Base-by-base conservation (phyloP, 2,329 filamentous ascomycete genomes). In the Ceratocystis eucalypticola region DNA sequence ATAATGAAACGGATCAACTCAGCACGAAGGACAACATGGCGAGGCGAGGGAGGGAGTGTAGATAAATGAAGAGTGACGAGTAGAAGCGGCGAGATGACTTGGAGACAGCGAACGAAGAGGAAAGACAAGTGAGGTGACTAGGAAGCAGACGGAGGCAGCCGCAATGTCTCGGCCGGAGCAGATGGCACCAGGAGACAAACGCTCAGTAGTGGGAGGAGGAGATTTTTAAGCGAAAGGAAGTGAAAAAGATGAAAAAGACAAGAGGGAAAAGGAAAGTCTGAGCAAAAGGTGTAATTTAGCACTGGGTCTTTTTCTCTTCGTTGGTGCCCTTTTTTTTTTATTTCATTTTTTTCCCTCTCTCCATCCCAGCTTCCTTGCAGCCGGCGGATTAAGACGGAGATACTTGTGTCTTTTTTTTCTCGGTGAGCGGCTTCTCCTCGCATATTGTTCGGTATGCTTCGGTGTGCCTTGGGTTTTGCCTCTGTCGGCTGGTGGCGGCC, bases 361-460 rank as follows among this genome's bases (percentile, higher is more conserved):
- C 12, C 12, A 41, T 41, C 37, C 37, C 12, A 15, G 10, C 37
- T 12, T 41, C 37, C 37, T 41, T 41, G 37, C 37, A 15, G 45
- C 64, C 64, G 64, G 64, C 64, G 64, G 64, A 62, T 65, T 65
- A 65, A 65, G 64, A 61, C 55, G 64, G 64, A 61, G 53, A 41
- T 41, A 15, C 37, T 41, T 41, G 37, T 41, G 7, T 37, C 3
- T 37, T 48, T 10, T 48, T 48, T 53, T 28, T 28, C 12, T 53
- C n/a, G 48, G 48, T n/a, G 10, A 15, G 37, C 12, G 10, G 37
- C 3, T 37, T 37, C 3, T 37, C 3, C 33, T 41, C 37, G 10
- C 37, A 41, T 15, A 12, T 41, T 41, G 3, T 12, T 41, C 37
- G 37, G 37, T 41, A 15, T 12, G 12, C 37, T 41, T 41, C 37